Conservation (phyloP, 2,329 filamentous ascomycete species). For the Exophiala aquamarina region DNA sequence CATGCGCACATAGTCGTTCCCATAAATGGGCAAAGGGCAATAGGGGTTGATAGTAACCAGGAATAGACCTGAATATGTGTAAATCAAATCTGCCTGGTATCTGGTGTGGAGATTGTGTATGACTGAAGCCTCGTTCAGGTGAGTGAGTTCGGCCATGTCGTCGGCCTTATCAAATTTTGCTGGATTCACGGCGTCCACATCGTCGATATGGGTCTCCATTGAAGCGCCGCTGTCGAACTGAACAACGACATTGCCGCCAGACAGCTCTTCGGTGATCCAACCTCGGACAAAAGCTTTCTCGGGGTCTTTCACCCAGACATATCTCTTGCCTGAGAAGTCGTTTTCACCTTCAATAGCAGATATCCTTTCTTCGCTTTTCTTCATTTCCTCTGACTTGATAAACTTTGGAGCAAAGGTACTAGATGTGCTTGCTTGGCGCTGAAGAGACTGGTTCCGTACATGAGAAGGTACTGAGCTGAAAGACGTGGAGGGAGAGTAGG, state of each 20-base stretch:
- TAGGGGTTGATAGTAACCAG: slow-evolving; percentile 97
- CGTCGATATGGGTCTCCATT: slow-evolving; percentile 80
- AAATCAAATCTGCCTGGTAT: slow-evolving; percentile 95
- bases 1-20: slow-evolving; percentile 96
- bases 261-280: slow-evolving; percentile 82
- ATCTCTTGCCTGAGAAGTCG: slow-evolving; percentile 97
- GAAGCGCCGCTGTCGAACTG: slow-evolving; percentile 93
- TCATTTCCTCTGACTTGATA: slow-evolving; percentile 82
- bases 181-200: slow-evolving; percentile 97
- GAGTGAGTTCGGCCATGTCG: slow-evolving; percentile 98
- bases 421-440: slow-evolving; percentile 62
- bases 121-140: slow-evolving; percentile 95
- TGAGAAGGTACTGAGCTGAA: slow-evolving; percentile 42
- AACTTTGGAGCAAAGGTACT: slow-evolving; percentile 93
- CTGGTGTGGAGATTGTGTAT: slow-evolving; percentile 94
- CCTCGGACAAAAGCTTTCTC: slow-evolving; percentile 87
- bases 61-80: slow-evolving; percentile 95
- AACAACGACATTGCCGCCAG: slow-evolving; percentile 69
- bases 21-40: slow-evolving; percentile 90
- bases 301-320: slow-evolving; percentile 93
- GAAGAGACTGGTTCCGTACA: slow-evolving; percentile 56
- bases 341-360: slow-evolving; percentile 91
- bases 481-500: slow-evolving; percentile 59
- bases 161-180: slow-evolving; percentile 99
- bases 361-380: slow-evolving; percentile 55